A percentile compares a stretch with the other conserved stretches of the same genome.
Conservation (phyloP, 306 rosid species). For the Quercus variabilis region DNA sequence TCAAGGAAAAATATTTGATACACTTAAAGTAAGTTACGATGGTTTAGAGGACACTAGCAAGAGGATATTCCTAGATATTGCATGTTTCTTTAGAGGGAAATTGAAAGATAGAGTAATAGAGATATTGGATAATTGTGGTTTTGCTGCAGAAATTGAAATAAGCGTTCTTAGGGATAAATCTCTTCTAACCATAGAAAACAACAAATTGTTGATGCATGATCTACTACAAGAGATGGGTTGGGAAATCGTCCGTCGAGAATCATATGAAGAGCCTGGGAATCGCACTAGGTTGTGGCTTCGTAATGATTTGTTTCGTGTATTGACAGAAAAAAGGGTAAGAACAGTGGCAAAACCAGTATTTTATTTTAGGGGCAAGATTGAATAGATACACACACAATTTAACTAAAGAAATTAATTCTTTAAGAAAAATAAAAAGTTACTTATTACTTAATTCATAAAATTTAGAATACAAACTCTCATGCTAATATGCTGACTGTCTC, state of each 20-base stretch:
- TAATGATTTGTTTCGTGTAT: no score
- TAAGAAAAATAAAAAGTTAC: no score
- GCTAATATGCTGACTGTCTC: no score
- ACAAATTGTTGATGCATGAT: background rate
- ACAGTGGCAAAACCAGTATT: no score
- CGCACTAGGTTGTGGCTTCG: no score
- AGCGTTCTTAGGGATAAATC: conserved; percentile 1
- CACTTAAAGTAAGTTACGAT: conserved; percentile 12
- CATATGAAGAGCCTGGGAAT: rapidly evolving
- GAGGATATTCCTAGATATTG: background rate
- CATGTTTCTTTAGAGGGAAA: background rate
- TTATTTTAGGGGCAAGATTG: no score
- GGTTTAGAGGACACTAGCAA: background rate
- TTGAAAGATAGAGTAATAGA: background rate
- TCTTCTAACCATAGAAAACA: background rate
- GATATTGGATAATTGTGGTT: background rate
- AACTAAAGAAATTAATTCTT: no score
- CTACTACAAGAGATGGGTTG: conserved; percentile 4
- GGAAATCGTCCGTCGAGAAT: background rate
- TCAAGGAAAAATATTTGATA: background rate
- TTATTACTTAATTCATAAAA: no score
- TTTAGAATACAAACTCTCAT: no score
- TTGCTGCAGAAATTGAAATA: background rate
- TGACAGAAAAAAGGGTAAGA: no score
- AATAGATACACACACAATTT: no score